phyloP scores from a whole-genome alignment of 2,329 filamentous ascomycete genomes.

The Aspergillus sp. region DNA sequence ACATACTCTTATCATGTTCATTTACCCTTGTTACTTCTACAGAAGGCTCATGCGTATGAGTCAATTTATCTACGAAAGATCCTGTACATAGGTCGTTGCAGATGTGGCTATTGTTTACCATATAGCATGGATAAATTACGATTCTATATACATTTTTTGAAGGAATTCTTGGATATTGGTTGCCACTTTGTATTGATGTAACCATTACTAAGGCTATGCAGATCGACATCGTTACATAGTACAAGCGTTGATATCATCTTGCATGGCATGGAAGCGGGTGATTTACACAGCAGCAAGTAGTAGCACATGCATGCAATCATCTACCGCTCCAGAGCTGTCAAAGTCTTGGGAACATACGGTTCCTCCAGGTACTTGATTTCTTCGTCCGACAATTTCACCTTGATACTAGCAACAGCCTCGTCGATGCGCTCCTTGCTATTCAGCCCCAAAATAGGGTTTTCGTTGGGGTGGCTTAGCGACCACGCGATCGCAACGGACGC shows the following conservation, averaged over 20 bases:
- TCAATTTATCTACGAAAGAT: no score
- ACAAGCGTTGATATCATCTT: neutral
- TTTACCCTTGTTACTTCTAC: no score
- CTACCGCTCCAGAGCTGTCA: slow-evolving; percentile 22
- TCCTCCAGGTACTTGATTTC: slow-evolving; percentile 61
- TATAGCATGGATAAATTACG: neutral
- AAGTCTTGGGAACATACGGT: slow-evolving; percentile 51
- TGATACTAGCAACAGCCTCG: slow-evolving; percentile 50
- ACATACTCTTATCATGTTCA: no score
- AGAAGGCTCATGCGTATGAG: no score
- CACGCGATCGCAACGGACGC: slow-evolving; percentile 62
- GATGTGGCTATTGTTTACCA: no score
- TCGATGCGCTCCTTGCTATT: slow-evolving; percentile 57
- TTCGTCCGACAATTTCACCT: slow-evolving; percentile 50
- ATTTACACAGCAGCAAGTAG: neutral
- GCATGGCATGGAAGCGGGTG: neutral
- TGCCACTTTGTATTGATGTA: neutral
- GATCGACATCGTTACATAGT: neutral
- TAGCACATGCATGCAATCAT: neutral
- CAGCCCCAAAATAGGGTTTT: slow-evolving; percentile 59
- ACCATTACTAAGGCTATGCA: neutral
- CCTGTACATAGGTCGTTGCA: no score
- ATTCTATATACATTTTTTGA: neutral
- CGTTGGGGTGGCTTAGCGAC: slow-evolving; percentile 50
- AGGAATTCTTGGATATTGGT: neutral